Evolutionary conservation across 106 monocot species (phyloP), one percentile per base, ranked within the genome.

Genomic region (Dendrobium huoshanense): DNA sequence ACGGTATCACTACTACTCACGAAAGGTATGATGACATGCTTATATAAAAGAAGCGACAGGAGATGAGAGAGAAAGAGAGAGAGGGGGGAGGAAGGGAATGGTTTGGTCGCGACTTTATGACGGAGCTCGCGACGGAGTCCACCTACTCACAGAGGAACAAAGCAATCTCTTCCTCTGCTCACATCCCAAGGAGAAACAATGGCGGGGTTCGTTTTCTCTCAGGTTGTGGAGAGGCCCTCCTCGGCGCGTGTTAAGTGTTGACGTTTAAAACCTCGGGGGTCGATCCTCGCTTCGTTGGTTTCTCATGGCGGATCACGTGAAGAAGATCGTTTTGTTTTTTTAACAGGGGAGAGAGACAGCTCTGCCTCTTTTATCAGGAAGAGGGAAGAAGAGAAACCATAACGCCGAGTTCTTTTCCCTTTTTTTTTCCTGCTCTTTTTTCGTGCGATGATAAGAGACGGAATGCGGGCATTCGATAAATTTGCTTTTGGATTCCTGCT

Each of bases 131-230:
- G 13, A 67, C 27, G 67, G 67, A 67, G 67, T 25, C 16, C 27
- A 67, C n/a, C 67, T 67, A 70, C 70, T 61, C 61, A 61, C 61
- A 61, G 61, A 61, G 6, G 22, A 61, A 61, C n/a, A 7, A 61
- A 61, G 61, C n/a, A 22, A 9, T n/a, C 61, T 2, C 61, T 27
- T 41, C 41, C 43, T 70, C 7, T 41, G 74, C 16, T 13, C 41
- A 16, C 33, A 74, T 74, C 41, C 74, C 74, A 43, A 74, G 74
- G 74, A 74, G 74, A 18, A 22, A 61, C 61, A 61, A n/a, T 61
- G 4, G 61, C 61, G 22, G 61, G n/a, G 4, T 22, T n/a, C 61
- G 61, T 61, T 51, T 51, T 51, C 13, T 51, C 51, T 51, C 15
- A 51, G 13, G 51, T 13, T 51, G 51, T 13, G 51, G 1, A 31